Base-by-base conservation (phyloP, 768 basidiomycete species). In the Leucocoprinus birnbaumii region DNA sequence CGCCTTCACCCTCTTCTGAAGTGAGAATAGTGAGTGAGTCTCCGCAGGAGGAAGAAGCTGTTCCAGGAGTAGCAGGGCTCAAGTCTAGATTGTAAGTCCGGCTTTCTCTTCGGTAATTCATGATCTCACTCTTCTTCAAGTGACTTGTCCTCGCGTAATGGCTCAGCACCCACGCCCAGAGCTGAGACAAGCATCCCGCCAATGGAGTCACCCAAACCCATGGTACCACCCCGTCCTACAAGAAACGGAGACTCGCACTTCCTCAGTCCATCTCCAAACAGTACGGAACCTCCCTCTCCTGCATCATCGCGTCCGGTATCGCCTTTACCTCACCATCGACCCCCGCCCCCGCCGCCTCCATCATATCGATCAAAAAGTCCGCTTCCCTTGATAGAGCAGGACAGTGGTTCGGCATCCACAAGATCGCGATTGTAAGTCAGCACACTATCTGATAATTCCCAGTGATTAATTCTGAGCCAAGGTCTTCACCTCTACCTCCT, bases 1-100 rank as follows among this genome's bases (percentile, higher is more conserved):
- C 75, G 25, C 68, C 74, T 4, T 68, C 70, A n/a, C 72, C 73
- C 2, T 75, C 75, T 2, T 72, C 78, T 40, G n/a, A 51, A 48
- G 35, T 27, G 25, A 26, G 44, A 31, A 26, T 43, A 21, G 24
- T 37, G 25, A 26, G 46, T 40, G 43, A 59, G 22, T 21, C 44
- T n/a, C n/a, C n/a, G n/a, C n/a, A n/a, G 18, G 61, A 59, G 48
- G 16, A 48, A 31, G 52, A 55, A 27, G 31, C 50, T 43, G 26
- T 48, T 9, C 50, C 43, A 25, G 64, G 49, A 2, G 60, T 66
- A 8, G 56, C 65, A n/a, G 49, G 51, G 24, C 51, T 62, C 27
- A 61, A 63, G 51, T 62, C 43, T 31, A 65, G 61, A 61, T 62
- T 62, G 69, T 70, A 52, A 62, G 67, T 66, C 42, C 10, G 11